phyloP scores from a whole-genome alignment of 371 early-diverging fungal species.

The Parasitella parasitica region DNA sequence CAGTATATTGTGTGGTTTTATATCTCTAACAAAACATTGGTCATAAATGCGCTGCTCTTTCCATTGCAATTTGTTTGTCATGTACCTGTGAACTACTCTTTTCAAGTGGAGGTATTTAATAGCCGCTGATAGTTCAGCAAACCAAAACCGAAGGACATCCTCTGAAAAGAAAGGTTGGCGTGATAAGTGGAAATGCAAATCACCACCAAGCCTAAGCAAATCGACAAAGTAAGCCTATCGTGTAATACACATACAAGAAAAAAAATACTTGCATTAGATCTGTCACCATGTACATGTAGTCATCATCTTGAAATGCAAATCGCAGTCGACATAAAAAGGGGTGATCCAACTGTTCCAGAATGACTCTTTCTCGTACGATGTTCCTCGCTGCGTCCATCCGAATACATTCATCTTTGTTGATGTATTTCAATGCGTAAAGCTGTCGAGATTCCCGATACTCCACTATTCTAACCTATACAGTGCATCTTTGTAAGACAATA shows the following conservation, averaged over 20 bases:
- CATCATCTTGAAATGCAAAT: slow-evolving; percentile 84
- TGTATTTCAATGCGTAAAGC: slow-evolving; percentile 83
- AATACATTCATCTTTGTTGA: slow-evolving; percentile 78
- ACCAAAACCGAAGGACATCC: slow-evolving; percentile 73
- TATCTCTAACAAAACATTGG: slow-evolving; percentile 49
- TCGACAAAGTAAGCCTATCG: background rate
- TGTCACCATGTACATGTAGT: slow-evolving; percentile 85
- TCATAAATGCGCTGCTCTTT: too few relatives aligned
- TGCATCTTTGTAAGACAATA: background rate
- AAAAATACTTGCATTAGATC: slow-evolving; percentile 69
- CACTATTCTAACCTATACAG: slow-evolving; percentile 68
- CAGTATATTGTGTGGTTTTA: slow-evolving; percentile 86
- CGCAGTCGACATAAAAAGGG: slow-evolving; percentile 79
- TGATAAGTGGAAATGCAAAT: slow-evolving; percentile 77
- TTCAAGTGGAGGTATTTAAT: slow-evolving; percentile 78
- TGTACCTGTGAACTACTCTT: slow-evolving; percentile 72
- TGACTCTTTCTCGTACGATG: slow-evolving; percentile 77
- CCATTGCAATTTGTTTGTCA: too few relatives aligned
- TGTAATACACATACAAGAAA: background rate
- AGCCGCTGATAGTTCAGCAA: slow-evolving; percentile 75
- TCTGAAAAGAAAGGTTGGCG: slow-evolving; percentile 65
- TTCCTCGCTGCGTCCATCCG: slow-evolving; percentile 76
- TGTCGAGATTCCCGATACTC: slow-evolving; percentile 66
- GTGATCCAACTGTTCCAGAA: slow-evolving; percentile 77
- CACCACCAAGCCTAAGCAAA: slow-evolving; percentile 75